Evolutionary conservation across 1,284 basidiomycete species (phyloP).

Genomic region (Microstroma glucosiphilum): DNA sequence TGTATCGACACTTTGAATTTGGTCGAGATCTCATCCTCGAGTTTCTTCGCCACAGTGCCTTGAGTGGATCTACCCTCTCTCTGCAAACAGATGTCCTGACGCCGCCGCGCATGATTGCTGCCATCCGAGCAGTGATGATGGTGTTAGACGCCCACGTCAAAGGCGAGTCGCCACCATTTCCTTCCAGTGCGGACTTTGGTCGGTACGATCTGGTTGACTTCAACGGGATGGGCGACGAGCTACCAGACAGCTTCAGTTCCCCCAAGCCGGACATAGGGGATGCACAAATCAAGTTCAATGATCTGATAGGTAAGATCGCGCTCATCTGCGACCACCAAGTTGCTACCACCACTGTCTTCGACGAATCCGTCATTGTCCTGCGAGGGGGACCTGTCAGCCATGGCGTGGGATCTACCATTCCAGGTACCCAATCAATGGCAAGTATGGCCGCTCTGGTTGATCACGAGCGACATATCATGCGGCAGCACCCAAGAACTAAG

Average conservation of each 20-base stretch:
- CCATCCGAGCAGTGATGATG: slow-evolving; percentile 69
- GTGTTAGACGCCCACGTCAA: slow-evolving; percentile 68
- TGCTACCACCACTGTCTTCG: slow-evolving; percentile 72
- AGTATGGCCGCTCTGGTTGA: slow-evolving; percentile 25
- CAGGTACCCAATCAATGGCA: not conserved
- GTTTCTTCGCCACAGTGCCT: slow-evolving; percentile 33
- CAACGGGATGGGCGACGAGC: slow-evolving; percentile 31
- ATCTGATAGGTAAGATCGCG: slow-evolving; percentile 63
- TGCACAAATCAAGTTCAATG: slow-evolving; percentile 66
- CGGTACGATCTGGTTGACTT: slow-evolving; percentile 49
- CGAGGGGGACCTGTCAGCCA: slow-evolving; percentile 11
- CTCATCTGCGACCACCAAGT: slow-evolving; percentile 64
- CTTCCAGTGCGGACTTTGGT: slow-evolving; percentile 66
- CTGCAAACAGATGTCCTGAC: slow-evolving; percentile 41
- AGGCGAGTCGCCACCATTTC: slow-evolving; percentile 66
- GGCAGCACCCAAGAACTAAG: slow-evolving; percentile 58
- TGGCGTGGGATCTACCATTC: slow-evolving; percentile 5
- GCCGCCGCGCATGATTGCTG: slow-evolving; percentile 61
- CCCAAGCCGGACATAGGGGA: slow-evolving; percentile 66
- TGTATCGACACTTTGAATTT: slow-evolving; percentile 78
- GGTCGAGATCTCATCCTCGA: slow-evolving; percentile 70
- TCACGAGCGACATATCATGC: slow-evolving; percentile 53
- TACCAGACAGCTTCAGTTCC: slow-evolving; percentile 29
- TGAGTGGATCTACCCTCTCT: slow-evolving; percentile 36
- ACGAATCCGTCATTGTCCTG: slow-evolving; percentile 62